Evolutionary conservation across 805 yeast genomes (phyloP).

Genomic region (Wickerhamiella dianesei): DNA sequence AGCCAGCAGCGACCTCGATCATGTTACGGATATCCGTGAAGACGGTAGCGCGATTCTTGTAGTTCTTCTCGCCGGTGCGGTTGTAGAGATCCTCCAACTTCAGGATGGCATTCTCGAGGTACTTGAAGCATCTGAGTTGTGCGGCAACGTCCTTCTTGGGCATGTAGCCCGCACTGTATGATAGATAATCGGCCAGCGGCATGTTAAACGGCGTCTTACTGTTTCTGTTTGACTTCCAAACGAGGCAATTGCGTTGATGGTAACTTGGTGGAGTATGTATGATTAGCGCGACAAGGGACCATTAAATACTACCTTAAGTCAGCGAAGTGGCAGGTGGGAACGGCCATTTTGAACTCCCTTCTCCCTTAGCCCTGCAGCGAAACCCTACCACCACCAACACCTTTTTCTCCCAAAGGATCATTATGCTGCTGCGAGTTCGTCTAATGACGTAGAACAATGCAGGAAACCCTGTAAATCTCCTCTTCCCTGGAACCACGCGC

Average conservation of each 20-base stretch:
- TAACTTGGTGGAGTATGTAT: not conserved
- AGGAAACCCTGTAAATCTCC: no score
- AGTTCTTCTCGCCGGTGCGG: constrained; percentile 5
- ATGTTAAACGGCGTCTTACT: constrained; percentile 9
- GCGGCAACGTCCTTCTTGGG: constrained; percentile 24
- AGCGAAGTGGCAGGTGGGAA: no score
- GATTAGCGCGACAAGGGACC: no score
- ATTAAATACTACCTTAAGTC: no score
- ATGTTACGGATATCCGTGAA: constrained; percentile 13
- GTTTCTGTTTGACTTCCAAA: not conserved
- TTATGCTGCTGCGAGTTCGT: no score
- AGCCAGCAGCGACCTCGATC: constrained; percentile 13
- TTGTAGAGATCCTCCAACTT: constrained; percentile 13
- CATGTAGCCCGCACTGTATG: constrained; percentile 22
- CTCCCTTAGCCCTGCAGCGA: no score
- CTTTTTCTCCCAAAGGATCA: no score
- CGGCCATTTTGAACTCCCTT: no score
- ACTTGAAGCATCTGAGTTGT: constrained; percentile 23
- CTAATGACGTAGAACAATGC: no score
- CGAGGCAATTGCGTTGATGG: not conserved
- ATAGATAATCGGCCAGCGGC: constrained; percentile 17
- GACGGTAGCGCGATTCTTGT: constrained; percentile 5
- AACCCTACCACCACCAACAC: no score
- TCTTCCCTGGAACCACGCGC: no score
- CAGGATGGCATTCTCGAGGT: constrained; percentile 18